phyloP scores from a whole-genome alignment of 2,329 filamentous ascomycete species.

The Aspergillus sp. region DNA sequence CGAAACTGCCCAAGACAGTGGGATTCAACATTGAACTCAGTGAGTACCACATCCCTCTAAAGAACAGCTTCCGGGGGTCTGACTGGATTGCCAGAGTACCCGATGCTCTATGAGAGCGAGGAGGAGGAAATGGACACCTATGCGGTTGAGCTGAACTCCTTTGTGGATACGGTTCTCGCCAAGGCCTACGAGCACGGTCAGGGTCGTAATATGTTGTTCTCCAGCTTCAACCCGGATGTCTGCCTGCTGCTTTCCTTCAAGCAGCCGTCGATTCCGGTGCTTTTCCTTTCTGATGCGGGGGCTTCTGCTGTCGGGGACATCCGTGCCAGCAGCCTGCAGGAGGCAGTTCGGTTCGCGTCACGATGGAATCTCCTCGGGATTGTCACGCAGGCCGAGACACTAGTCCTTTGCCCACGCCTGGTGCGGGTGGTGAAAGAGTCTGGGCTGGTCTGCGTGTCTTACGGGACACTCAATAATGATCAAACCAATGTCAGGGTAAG shows the following conservation, averaged over 20 bases:
- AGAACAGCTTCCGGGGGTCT: conserved; percentile 19
- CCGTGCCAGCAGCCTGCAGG: conserved; percentile 80
- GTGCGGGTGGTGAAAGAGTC: conserved; percentile 91
- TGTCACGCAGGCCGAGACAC: conserved; percentile 76
- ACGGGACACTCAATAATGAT: conserved; percentile 86
- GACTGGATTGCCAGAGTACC: conserved; percentile 56
- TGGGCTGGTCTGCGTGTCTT: conserved; percentile 88
- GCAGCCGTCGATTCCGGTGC: conserved; percentile 88
- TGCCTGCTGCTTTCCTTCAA: conserved; percentile 92
- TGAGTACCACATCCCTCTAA: conserved; percentile 23
- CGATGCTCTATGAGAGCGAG: conserved; percentile 91
- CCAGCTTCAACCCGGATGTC: conserved; percentile 94
- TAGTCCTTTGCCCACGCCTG: conserved; percentile 79
- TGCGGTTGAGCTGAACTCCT: conserved; percentile 89
- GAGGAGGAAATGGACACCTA: conserved; percentile 96
- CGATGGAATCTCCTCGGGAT: conserved; percentile 92
- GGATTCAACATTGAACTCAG: conserved; percentile 98
- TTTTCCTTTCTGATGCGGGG: conserved; percentile 89
- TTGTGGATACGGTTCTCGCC: conserved; percentile 83
- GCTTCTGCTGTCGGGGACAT: conserved; percentile 76
- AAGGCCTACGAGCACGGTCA: conserved; percentile 82
- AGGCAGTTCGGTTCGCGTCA: conserved; percentile 87
- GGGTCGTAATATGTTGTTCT: conserved; percentile 89
- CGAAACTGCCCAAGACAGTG: conserved; percentile 67
- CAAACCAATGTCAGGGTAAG: conserved; percentile 73